Evolutionary conservation across 306 rosid species (phyloP), one percentile per base, ranked within the genome.

Genomic region (Vachellia pachyceras): DNA sequence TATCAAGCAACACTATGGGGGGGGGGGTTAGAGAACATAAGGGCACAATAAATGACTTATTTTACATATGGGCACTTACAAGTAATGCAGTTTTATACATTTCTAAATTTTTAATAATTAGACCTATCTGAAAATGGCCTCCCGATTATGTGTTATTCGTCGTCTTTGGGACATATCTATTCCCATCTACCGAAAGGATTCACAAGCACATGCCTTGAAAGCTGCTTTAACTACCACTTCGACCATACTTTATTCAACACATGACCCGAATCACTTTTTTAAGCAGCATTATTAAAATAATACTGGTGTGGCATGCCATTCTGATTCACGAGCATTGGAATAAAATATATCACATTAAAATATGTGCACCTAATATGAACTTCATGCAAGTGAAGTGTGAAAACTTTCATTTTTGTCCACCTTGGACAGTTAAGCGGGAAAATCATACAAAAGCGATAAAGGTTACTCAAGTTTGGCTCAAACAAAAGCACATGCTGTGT

Each of bases 221-320:
- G 42, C 75, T 69, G 44, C 88, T 86, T 85, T 84, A 85, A 83
- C 84, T 72, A 72, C 86, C 87, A 70, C 80, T 66, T 76, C 74
- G 15, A 83, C 39, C 83, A 10, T 80, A 17, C 6, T 33, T 57
- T 82, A 79, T 72, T n/a, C 5, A 65, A 57, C 79, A 46, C 74
- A 46, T 76, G 35, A 55, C 33, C 33, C 33, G 57, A 49, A 29
- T 75, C 40, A 40, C 46, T 72, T 77, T 2, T 73, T 68, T 55
- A 20, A 20, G 65, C 72, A 33, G 77, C 76, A 70, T 76, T 81
- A 33, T 50, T 18, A 47, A 6, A 54, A n/a, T 7, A 41, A 73
- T 69, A 14, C 61, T 69, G 46, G 13, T 50, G 76, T 70, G 41
- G 68, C 41, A 76, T 14, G 5, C 49, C 54, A 64, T 70, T 73